phyloP scores from a whole-genome alignment of 2,329 filamentous ascomycete species.

The Penicillium hesseltinei region DNA sequence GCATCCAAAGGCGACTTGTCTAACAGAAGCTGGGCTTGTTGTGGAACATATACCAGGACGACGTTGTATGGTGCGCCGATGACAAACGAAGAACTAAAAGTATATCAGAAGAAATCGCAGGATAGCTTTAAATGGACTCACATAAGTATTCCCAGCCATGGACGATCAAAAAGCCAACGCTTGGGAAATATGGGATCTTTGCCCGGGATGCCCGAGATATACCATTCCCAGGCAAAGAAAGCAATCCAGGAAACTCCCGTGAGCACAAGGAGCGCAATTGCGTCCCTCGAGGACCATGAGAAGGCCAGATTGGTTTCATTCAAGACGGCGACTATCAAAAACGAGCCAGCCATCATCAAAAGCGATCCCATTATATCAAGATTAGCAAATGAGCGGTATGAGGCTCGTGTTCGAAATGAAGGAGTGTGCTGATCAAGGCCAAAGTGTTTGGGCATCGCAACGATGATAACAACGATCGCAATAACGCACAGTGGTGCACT shows the following conservation, averaged over 20 bases:
- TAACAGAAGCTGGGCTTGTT: constrained; percentile 28
- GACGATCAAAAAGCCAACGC: constrained; percentile 25
- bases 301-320: constrained; percentile 47
- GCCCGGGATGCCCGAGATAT: constrained; percentile 20
- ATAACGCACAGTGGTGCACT: constrained; percentile 21
- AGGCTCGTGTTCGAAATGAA: constrained; percentile 26
- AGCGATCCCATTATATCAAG: constrained; percentile 24
- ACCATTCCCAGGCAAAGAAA: constrained; percentile 36
- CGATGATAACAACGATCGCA: constrained; percentile 19
- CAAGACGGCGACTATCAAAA: constrained; percentile 49
- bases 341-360: constrained; percentile 42
- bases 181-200: constrained; percentile 32
- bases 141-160: constrained; percentile 31
- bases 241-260: constrained; percentile 29
- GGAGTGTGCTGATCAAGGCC: constrained; percentile 27
- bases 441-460: constrained; percentile 25
- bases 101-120: neutral
- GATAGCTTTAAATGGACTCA: neutral
- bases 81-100: constrained; percentile 26
- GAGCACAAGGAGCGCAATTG: constrained; percentile 31
- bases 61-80: constrained; percentile 28
- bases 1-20: constrained; percentile 27
- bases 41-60: constrained; percentile 31
- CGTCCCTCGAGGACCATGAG: constrained; percentile 41
- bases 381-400: constrained; percentile 26